Percentiles rank a stretch among this genome's conserved stretches.
These are phyloP conservation scores for Trichoderma parareesei DNA, from an alignment of 495 filamentous ascomycete genomes.

Conservation along the genomic window DNA sequence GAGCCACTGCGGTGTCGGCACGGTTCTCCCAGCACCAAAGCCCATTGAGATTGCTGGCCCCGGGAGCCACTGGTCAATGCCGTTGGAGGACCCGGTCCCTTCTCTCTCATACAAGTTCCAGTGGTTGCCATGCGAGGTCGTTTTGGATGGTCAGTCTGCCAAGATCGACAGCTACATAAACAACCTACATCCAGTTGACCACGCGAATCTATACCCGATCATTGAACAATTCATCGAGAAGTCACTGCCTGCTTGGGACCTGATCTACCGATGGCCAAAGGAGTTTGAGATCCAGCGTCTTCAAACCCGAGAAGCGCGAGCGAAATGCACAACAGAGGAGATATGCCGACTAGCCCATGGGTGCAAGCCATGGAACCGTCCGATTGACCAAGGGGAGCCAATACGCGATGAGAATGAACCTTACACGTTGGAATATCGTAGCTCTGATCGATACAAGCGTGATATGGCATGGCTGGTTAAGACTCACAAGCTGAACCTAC, in stretches of 20 bases:
- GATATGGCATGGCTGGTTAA: background rate
- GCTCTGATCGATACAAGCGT: slow-evolving; percentile 1
- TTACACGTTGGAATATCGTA: background rate
- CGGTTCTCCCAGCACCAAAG: slow-evolving; percentile 3
- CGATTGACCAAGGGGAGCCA: slow-evolving; percentile 2
- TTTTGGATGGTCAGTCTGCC: slow-evolving; percentile 38
- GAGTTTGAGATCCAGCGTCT: background rate
- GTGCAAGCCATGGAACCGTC: slow-evolving; percentile 3
- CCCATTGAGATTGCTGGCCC: slow-evolving; percentile 2
- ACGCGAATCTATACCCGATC: slow-evolving; percentile 39
- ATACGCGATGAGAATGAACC: background rate
- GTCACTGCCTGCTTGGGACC: slow-evolving; percentile 3
- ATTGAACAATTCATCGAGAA: slow-evolving; percentile 40
- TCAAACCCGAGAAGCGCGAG: background rate
- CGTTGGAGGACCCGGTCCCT: background rate
- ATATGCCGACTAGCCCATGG: background rate
- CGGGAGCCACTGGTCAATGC: background rate
- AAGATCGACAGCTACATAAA: slow-evolving; percentile 60
- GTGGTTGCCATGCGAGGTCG: slow-evolving; percentile 51
- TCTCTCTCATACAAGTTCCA: slow-evolving; percentile 24
- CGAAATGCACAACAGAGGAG: background rate
- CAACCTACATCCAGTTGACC: slow-evolving; percentile 43
- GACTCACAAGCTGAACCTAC: slow-evolving; percentile 8
- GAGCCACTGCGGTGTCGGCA: slow-evolving; percentile 4
- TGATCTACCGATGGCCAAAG: slow-evolving; percentile 6